Evolutionary conservation across 164 flowering plant genomes (phyloP).

Genomic region (Stephania yunnanensis): DNA sequence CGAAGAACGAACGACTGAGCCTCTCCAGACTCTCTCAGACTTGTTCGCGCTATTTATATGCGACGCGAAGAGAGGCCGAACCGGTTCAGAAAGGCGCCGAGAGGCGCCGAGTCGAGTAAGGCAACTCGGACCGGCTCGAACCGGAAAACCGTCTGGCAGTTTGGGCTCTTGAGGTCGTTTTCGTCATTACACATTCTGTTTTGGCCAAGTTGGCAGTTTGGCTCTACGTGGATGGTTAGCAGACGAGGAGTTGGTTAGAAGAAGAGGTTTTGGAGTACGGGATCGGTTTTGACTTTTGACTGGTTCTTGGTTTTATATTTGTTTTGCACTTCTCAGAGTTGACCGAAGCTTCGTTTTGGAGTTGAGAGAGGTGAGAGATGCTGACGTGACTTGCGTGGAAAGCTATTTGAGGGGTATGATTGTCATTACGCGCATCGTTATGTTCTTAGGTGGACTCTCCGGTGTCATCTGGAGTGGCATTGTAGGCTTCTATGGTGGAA

Average conservation of each 20-base stretch:
- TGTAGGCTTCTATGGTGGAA: not conserved
- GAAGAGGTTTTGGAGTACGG: not conserved
- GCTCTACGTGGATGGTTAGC: not conserved
- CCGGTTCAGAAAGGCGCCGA: conserved; percentile 2
- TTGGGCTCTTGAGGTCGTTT: no score
- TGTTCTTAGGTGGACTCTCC: not conserved
- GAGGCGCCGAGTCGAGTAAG: not conserved
- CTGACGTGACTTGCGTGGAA: not conserved
- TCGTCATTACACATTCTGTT: not conserved
- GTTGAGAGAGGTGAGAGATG: not conserved
- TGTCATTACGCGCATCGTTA: not conserved
- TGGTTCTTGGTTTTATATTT: not conserved
- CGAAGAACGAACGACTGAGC: not conserved
- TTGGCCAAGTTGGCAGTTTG: not conserved
- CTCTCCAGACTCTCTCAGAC: no score
- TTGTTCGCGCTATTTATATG: no score
- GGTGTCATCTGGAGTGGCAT: not conserved
- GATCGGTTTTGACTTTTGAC: not conserved
- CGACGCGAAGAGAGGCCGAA: no score
- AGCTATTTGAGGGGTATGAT: not conserved
- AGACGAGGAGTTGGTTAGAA: not conserved
- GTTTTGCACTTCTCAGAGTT: not conserved
- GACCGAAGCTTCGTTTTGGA: not conserved
- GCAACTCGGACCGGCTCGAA: not conserved
- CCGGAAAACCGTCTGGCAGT: not conserved